Percentiles rank a stretch among this genome's conserved stretches.
phyloP scores from a whole-genome alignment of 2,329 filamentous ascomycete species.

The Aspergillus ochraceoroseus region DNA sequence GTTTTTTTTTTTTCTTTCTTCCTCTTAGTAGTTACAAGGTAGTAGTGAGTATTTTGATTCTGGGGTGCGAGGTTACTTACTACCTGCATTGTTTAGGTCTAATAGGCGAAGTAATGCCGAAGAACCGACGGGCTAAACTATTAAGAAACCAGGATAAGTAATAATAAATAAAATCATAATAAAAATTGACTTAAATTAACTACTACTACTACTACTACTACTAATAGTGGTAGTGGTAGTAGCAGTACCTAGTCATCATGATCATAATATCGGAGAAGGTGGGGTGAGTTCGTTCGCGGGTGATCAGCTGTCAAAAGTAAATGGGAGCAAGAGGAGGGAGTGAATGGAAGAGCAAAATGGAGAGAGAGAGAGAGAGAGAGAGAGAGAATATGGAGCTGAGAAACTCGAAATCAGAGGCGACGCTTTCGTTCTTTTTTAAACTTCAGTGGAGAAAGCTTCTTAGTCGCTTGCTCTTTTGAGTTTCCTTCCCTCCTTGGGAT shows the following conservation, averaged over 20 bases:
- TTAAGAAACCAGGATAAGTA: conserved; percentile 3
- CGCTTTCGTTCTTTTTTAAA: conserved; percentile 1
- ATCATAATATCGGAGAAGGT: conserved; percentile 1
- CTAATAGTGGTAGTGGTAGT: too few species aligned
- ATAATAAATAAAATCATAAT: conserved; percentile 4
- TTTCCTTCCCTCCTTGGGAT: background rate
- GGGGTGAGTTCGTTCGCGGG: conserved; percentile 12
- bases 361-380: too few species aligned
- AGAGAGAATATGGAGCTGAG: too few species aligned
- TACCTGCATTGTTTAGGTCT: conserved; percentile 5
- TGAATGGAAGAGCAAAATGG: background rate
- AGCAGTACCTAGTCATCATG: too few species aligned
- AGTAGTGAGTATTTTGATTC: too few species aligned
- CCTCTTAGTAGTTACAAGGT: background rate
- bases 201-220: too few species aligned
- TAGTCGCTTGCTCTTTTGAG: conserved; percentile 1
- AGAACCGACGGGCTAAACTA: conserved; percentile 15
- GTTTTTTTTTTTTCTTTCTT: background rate
- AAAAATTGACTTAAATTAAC: background rate
- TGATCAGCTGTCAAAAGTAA: conserved; percentile 11
- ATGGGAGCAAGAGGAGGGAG: background rate
- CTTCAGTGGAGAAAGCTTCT: conserved; percentile 14
- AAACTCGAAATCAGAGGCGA: too few species aligned
- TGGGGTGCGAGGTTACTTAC: background rate
- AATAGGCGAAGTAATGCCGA: conserved; percentile 20